A percentile compares a stretch with the other conserved stretches of the same genome.
Evolutionary conservation across 2,329 filamentous ascomycete species (phyloP).

Genomic region (Exophiala alcalophila): DNA sequence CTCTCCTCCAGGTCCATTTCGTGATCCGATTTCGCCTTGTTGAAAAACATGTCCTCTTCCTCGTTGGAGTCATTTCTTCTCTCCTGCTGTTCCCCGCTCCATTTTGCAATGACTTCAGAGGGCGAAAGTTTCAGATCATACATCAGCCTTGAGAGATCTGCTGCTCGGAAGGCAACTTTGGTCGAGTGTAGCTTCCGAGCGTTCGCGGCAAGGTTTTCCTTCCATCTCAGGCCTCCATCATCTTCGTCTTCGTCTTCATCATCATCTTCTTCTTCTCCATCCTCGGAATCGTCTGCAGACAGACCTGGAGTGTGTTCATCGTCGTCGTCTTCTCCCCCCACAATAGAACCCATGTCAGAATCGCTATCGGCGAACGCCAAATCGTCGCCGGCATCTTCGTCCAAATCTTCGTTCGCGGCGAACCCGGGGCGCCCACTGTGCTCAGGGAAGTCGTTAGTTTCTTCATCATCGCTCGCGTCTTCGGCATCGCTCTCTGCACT

Average conservation of each 20-base stretch:
- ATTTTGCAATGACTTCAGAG: conserved; percentile 70
- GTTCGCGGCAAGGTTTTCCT: conserved; percentile 75
- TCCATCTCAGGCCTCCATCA: conserved; percentile 76
- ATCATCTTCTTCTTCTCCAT: conserved; percentile 49
- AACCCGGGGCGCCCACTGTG: conserved; percentile 45
- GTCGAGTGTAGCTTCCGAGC: conserved; percentile 69
- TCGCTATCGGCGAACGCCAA: conserved; percentile 93
- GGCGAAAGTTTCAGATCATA: conserved; percentile 80
- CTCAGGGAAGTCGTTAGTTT: conserved; percentile 40
- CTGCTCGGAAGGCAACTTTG: conserved; percentile 70
- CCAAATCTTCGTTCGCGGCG: conserved; percentile 48
- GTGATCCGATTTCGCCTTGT: conserved; percentile 52
- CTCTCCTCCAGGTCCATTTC: conserved; percentile 65
- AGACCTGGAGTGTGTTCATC: conserved; percentile 53
- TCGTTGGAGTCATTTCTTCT: conserved; percentile 56
- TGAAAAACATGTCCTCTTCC: conserved; percentile 63
- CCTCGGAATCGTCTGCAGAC: conserved; percentile 54
- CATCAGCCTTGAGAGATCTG: conserved; percentile 80
- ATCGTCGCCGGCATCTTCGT: conserved; percentile 60
- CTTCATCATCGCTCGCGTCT: conserved; percentile 43
- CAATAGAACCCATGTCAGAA: conserved; percentile 87
- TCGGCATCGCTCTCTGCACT: conserved; percentile 57
- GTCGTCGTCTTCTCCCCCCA: conserved; percentile 64
- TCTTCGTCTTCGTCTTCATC: conserved; percentile 60
- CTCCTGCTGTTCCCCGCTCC: conserved; percentile 68